Evolutionary conservation across 73 alveolate species (phyloP).

Genomic region (Durusdinium trenchii): DNA sequence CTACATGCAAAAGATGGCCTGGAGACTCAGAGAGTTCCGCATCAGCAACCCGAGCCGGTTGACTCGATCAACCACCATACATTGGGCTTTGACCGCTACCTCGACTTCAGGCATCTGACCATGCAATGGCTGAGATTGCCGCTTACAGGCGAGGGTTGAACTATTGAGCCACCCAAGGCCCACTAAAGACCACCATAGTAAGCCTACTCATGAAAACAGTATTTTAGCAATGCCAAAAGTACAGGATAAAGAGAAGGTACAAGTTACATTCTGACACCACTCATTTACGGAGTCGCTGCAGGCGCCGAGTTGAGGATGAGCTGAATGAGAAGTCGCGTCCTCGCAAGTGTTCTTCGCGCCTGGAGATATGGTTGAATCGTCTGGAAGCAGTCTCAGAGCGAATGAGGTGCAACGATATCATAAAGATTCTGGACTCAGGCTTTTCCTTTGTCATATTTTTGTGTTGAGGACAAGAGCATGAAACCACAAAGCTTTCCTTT

Average conservation of each 20-base stretch:
- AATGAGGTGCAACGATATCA: slow-evolving; percentile 76
- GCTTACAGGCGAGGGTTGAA: slow-evolving; percentile 4
- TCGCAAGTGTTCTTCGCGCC: no score
- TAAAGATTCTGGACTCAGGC: slow-evolving; percentile 81
- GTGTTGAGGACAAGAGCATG: neutral
- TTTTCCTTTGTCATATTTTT: neutral
- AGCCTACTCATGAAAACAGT: neutral
- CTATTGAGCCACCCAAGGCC: neutral
- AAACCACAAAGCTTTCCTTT: neutral
- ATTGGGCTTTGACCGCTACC: neutral
- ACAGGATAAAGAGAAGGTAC: neutral
- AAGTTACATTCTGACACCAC: neutral
- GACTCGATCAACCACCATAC: no score
- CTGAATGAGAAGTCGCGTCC: slow-evolving; percentile 63
- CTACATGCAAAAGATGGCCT: slow-evolving; percentile 56
- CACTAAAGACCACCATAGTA: no score
- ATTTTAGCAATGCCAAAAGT: neutral
- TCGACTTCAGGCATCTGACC: neutral
- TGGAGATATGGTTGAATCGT: neutral
- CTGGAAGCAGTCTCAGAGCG: neutral
- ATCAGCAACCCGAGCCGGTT: neutral
- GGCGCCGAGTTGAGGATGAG: slow-evolving; percentile 89
- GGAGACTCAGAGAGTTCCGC: neutral
- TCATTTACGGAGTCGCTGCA: neutral
- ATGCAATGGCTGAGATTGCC: slow-evolving; percentile 56